Percentiles rank a stretch among this genome's conserved stretches.
These are phyloP conservation scores for Amoeboaphelidium protococcarum DNA, from an alignment of 371 early-diverging fungal genomes.

Conservation along the genomic window DNA sequence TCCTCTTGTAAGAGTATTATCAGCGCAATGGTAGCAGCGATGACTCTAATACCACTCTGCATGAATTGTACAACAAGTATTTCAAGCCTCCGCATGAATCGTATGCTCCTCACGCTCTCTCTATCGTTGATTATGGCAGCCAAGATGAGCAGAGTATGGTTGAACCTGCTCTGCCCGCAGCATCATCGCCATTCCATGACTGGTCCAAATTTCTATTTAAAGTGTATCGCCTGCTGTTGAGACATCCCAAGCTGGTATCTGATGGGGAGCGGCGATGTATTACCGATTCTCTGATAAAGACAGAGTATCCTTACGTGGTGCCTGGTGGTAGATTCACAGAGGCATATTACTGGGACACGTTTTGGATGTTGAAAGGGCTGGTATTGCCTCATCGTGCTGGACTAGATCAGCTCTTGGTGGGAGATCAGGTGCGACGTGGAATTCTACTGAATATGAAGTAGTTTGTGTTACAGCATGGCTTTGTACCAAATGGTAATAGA, in stretches of 20 bases:
- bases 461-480: conserved; percentile 38
- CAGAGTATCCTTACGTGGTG: conserved; percentile 38
- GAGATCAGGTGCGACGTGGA: conserved; percentile 22
- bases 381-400: conserved; percentile 25
- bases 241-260: conserved; percentile 16
- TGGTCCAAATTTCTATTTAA: conserved; percentile 18
- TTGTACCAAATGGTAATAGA: conserved; percentile 63
- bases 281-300: conserved; percentile 18
- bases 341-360: conserved; percentile 76
- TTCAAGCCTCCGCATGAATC: conserved; percentile 25
- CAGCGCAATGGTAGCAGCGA: conserved; percentile 31
- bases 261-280: conserved; percentile 26
- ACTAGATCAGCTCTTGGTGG: conserved; percentile 35
- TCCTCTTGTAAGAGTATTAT: not conserved
- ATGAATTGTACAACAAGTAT: conserved; percentile 24
- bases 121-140: conserved; percentile 11
- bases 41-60: conserved; percentile 14
- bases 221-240: conserved; percentile 11
- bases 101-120: conserved; percentile 9
- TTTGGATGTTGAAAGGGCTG: conserved; percentile 54
- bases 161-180: conserved; percentile 20
- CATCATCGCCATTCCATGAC: conserved; percentile 16
- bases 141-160: conserved; percentile 19
- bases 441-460: conserved; percentile 40
- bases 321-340: conserved; percentile 79